Conservation (phyloP, 1,284 basidiomycete genomes). For the Wallemia mellicola region DNA sequence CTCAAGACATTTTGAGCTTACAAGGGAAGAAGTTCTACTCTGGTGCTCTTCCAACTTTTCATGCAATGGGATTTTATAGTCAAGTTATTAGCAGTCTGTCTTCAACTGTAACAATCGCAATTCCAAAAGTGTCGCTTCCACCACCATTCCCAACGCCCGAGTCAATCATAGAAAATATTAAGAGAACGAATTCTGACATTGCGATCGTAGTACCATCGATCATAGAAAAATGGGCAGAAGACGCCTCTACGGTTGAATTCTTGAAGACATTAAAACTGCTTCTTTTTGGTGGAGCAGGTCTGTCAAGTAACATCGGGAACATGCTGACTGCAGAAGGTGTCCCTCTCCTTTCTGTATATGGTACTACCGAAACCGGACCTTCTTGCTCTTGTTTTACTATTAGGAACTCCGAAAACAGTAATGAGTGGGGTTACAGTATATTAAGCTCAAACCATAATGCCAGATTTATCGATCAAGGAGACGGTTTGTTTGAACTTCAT, state of each 20-base stretch:
- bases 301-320: not conserved
- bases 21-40: too few species aligned
- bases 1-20: too few species aligned
- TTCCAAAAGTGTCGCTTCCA: not conserved
- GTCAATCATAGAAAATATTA: not conserved
- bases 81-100: too few species aligned
- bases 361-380: not conserved
- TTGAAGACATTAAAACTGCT: not conserved
- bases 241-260: not conserved
- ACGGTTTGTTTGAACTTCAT: not conserved
- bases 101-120: too few species aligned
- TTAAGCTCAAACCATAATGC: not conserved
- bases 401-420: not conserved
- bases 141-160: not conserved
- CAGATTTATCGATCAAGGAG: not conserved
- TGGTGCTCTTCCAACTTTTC: too few species aligned
- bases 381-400: not conserved
- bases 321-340: not conserved
- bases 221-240: not conserved
- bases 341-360: not conserved
- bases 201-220: not conserved
- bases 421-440: not conserved
- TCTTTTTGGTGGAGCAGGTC: not conserved
- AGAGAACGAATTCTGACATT: not conserved
- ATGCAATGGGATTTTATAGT: too few species aligned